phyloP scores from a whole-genome alignment of 495 filamentous ascomycete genomes.

The Hypomontagnella submonticulosa region DNA sequence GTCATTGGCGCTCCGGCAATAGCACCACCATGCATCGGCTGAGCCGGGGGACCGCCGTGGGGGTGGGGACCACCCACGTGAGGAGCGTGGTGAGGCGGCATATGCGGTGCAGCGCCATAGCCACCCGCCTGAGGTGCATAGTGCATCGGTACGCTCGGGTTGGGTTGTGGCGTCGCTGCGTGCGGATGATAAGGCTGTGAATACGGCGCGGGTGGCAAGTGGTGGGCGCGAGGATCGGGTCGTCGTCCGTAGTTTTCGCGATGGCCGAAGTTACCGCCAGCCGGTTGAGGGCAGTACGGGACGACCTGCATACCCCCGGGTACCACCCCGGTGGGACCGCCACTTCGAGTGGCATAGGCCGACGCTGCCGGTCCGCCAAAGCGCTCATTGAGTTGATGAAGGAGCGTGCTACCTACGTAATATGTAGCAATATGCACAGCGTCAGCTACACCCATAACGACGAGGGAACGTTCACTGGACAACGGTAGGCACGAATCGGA shows the following conservation, averaged over 20 bases:
- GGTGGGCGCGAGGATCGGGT: constrained; percentile 71
- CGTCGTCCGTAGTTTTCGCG: constrained; percentile 86
- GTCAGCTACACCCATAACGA: constrained; percentile 89
- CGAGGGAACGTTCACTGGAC: constrained; percentile 95
- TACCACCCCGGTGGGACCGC: constrained; percentile 89
- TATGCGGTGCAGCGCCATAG: constrained; percentile 80
- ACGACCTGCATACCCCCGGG: constrained; percentile 98
- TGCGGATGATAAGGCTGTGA: constrained; percentile 73
- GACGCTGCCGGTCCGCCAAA: constrained; percentile 97
- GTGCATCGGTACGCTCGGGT: constrained; percentile 75
- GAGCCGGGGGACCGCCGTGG: constrained; percentile 69
- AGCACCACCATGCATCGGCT: constrained; percentile 72
- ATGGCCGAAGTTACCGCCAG: constrained; percentile 89
- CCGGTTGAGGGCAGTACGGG: constrained; percentile 92
- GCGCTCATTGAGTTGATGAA: constrained; percentile 94
- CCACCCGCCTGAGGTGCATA: constrained; percentile 65
- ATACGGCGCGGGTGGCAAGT: constrained; percentile 59
- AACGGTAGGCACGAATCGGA: constrained; percentile 93
- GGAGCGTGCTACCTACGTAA: constrained; percentile 94
- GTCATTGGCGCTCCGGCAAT: constrained; percentile 89
- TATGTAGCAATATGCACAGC: constrained; percentile 99
- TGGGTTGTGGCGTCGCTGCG: constrained; percentile 68
- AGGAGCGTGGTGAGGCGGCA: constrained; percentile 73
- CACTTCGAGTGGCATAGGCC: constrained; percentile 94
- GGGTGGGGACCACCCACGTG: constrained; percentile 63